Evolutionary conservation across 345 rosid species (phyloP).

Genomic region (Gossypium stocksii): DNA sequence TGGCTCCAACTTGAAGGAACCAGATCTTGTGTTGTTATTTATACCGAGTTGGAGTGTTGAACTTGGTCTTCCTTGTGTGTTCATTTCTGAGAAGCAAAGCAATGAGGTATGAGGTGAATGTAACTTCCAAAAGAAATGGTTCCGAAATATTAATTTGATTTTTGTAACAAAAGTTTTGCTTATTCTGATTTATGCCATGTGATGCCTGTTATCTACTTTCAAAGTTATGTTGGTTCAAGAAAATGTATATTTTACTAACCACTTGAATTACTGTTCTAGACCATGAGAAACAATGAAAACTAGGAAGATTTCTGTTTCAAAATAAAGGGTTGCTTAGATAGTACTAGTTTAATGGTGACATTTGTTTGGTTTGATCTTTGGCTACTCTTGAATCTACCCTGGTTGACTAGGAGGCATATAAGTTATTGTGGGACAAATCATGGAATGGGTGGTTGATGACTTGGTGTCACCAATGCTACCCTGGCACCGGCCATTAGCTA

Average conservation of each 20-base stretch:
- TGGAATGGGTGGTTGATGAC: not conserved
- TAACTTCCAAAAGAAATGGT: not conserved
- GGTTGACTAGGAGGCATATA: not conserved
- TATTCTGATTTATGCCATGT: not conserved
- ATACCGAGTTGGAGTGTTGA: not conserved
- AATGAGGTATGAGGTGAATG: not conserved
- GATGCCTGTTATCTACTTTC: not conserved
- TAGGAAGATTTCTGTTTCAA: not conserved
- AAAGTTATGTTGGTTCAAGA: not conserved
- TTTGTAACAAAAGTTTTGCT: not conserved
- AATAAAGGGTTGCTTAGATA: not conserved
- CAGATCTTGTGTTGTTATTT: not conserved
- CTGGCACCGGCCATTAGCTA: not conserved
- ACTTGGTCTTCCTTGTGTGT: not conserved
- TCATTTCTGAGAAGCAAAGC: not conserved
- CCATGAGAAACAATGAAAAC: not conserved
- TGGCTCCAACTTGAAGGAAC: not conserved
- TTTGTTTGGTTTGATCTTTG: not conserved
- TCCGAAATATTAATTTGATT: slow-evolving; percentile 1
- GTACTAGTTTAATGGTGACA: not conserved
- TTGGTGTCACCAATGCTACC: too few relatives aligned
- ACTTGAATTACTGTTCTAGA: not conserved
- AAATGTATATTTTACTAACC: not conserved
- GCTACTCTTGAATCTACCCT: not conserved
- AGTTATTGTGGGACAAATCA: not conserved